A percentile compares a stretch with the other conserved stretches of the same genome.
Conservation (phyloP, 495 filamentous ascomycete genomes). For the Staphylotrichum tortipilum region DNA sequence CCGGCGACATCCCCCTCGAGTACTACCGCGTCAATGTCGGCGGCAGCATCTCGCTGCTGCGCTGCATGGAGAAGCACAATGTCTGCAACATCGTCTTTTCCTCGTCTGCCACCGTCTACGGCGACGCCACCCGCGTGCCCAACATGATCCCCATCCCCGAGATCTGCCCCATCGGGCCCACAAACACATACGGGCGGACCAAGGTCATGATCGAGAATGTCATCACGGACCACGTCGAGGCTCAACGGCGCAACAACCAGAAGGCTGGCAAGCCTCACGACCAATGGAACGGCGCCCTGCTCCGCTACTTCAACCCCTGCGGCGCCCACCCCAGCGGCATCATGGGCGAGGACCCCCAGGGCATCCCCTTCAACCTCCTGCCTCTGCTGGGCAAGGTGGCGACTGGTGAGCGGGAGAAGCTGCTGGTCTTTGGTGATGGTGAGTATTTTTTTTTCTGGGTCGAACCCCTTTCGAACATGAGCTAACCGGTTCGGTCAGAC, state of each 20-base stretch:
- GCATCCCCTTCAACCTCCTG: constrained; percentile 91
- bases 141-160: constrained; percentile 99
- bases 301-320: constrained; percentile 96
- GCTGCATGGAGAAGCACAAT: constrained; percentile 78
- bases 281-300: constrained; percentile 85
- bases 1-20: constrained; percentile 87
- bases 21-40: constrained; percentile 97
- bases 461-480: neutral
- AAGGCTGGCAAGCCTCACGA: constrained; percentile 69
- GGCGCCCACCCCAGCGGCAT: constrained; percentile 91
- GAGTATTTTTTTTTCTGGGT: too few species aligned
- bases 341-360: constrained; percentile 97
- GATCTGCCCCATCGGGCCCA: constrained; percentile 88
- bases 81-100: constrained; percentile 98
- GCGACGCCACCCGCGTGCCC: constrained; percentile 89
- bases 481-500: constrained; percentile 45
- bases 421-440: constrained; percentile 93
- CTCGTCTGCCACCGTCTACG: constrained; percentile 92
- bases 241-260: constrained; percentile 73
- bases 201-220: constrained; percentile 85
- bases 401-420: constrained; percentile 87
- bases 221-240: constrained; percentile 83
- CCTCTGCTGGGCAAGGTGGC: constrained; percentile 93
- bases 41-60: constrained; percentile 80
- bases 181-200: constrained; percentile 94